Conservation (phyloP, 2,329 filamentous ascomycete species). For the Clonostachys chloroleuca region DNA sequence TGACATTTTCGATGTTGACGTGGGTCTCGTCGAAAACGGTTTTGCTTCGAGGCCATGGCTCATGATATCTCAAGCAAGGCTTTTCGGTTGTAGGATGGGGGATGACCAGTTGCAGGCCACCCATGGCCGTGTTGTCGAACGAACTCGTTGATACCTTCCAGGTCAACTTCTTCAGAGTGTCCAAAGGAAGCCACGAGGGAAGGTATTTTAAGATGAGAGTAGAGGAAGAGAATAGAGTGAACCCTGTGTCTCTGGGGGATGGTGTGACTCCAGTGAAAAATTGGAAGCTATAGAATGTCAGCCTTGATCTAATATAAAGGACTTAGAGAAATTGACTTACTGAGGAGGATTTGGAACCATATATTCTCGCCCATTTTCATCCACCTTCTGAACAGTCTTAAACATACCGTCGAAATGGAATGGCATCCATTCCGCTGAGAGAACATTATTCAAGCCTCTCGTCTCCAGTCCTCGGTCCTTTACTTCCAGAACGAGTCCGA, state of each 20-base stretch:
- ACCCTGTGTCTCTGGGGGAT: constrained; percentile 44
- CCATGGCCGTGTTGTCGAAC: constrained; percentile 37
- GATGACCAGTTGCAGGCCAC: constrained; percentile 35
- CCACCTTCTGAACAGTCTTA: constrained; percentile 37
- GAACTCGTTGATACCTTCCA: constrained; percentile 44
- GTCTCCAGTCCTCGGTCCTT: constrained; percentile 39
- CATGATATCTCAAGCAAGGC: constrained; percentile 49
- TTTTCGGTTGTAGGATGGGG: constrained; percentile 36
- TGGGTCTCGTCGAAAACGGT: constrained; percentile 43
- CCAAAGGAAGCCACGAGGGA: constrained; percentile 24
- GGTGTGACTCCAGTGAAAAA: constrained; percentile 42
- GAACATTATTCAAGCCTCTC: constrained; percentile 43
- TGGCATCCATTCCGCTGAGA: constrained; percentile 50
- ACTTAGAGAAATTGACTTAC: constrained; percentile 14
- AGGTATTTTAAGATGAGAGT: constrained; percentile 43
- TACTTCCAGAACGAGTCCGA: constrained; percentile 44
- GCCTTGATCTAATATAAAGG: background rate
- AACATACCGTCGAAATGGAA: constrained; percentile 55
- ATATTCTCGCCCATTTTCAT: constrained; percentile 31
- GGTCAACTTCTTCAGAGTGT: constrained; percentile 29
- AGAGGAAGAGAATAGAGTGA: constrained; percentile 49
- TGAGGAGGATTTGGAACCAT: constrained; percentile 34
- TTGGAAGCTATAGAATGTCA: constrained; percentile 33
- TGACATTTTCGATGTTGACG: constrained; percentile 32
- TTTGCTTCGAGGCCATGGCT: constrained; percentile 47